phyloP scores from a whole-genome alignment of 2,329 filamentous ascomycete species.

The Hypoxylon sp. region DNA sequence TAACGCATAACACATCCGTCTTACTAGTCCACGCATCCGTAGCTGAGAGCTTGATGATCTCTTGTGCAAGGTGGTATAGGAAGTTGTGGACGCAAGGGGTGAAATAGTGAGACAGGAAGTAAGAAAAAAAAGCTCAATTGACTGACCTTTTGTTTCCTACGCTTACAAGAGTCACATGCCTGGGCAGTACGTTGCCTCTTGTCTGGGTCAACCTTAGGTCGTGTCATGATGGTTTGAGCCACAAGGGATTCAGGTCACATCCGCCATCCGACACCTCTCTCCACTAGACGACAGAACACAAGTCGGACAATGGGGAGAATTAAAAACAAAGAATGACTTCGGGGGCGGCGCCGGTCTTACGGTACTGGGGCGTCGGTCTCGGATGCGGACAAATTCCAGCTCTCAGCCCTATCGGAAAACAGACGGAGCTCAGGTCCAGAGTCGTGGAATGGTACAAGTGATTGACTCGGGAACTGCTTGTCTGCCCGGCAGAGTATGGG shows the following conservation, averaged over 20 bases:
- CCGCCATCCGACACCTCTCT: constrained; percentile 54
- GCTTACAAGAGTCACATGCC: constrained; percentile 76
- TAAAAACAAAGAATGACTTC: constrained; percentile 44
- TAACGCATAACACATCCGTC: constrained; percentile 15
- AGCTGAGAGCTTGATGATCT: constrained; percentile 14
- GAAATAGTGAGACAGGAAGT: constrained; percentile 21
- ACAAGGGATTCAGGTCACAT: constrained; percentile 53
- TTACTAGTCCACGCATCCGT: constrained; percentile 17
- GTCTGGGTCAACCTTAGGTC: constrained; percentile 69
- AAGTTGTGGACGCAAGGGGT: constrained; percentile 35
- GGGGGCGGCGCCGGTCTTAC: constrained; percentile 52
- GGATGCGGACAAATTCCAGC: constrained; percentile 52
- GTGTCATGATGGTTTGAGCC: constrained; percentile 59
- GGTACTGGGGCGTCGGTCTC: constrained; percentile 51
- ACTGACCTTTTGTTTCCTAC: constrained; percentile 76
- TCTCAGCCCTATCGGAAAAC: constrained; percentile 53
- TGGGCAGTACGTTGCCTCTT: constrained; percentile 74
- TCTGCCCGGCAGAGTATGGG: constrained; percentile 44
- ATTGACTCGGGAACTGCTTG: constrained; percentile 40
- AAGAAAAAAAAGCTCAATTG: constrained; percentile 16
- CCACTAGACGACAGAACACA: constrained; percentile 48
- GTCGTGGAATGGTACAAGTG: constrained; percentile 44
- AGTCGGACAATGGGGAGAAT: constrained; percentile 48
- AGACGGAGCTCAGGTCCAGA: constrained; percentile 42
- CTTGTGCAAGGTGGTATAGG: constrained; percentile 23